Evolutionary conservation across 2,329 filamentous ascomycete species (phyloP).

Genomic region (Colletotrichum cuscutae): DNA sequence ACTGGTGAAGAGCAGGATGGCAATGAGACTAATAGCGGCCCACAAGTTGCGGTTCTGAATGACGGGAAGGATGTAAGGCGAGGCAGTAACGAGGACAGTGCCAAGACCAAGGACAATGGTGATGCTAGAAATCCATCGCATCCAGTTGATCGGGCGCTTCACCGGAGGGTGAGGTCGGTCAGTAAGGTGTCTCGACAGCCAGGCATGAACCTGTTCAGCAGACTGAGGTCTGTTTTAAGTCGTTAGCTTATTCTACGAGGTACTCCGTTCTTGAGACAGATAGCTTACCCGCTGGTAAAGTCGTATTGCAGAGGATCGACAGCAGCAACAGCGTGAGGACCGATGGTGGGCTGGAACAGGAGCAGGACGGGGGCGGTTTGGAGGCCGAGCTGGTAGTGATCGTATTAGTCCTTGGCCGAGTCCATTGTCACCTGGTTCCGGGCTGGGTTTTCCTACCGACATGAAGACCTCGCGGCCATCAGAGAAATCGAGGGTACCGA

Average conservation of each 20-base stretch:
- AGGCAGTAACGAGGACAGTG: constrained; percentile 76
- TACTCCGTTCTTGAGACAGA: not conserved
- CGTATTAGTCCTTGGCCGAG: constrained; percentile 14
- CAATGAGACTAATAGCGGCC: constrained; percentile 89
- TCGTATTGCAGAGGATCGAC: constrained; percentile 82
- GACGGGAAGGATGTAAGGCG: constrained; percentile 82
- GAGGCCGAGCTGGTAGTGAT: constrained; percentile 76
- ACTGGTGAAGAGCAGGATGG: constrained; percentile 91
- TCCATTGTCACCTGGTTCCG: not conserved
- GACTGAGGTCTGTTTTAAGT: constrained; percentile 66
- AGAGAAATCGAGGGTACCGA: constrained; percentile 86
- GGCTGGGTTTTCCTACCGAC: constrained; percentile 68
- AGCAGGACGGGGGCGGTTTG: constrained; percentile 94
- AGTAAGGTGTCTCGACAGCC: constrained; percentile 83
- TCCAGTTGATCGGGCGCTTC: constrained; percentile 87
- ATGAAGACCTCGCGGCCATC: constrained; percentile 88
- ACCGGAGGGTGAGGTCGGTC: constrained; percentile 81
- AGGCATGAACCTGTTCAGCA: constrained; percentile 82
- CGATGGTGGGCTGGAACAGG: constrained; percentile 85
- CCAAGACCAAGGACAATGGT: constrained; percentile 76
- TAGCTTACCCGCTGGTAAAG: constrained; percentile 79
- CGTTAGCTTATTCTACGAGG: constrained; percentile 13
- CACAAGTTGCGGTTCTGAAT: constrained; percentile 93
- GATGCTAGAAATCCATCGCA: constrained; percentile 74
- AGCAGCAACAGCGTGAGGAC: constrained; percentile 79